Evolutionary conservation across 2,329 filamentous ascomycete species (phyloP).

Genomic region (Knufia fluminis): DNA sequence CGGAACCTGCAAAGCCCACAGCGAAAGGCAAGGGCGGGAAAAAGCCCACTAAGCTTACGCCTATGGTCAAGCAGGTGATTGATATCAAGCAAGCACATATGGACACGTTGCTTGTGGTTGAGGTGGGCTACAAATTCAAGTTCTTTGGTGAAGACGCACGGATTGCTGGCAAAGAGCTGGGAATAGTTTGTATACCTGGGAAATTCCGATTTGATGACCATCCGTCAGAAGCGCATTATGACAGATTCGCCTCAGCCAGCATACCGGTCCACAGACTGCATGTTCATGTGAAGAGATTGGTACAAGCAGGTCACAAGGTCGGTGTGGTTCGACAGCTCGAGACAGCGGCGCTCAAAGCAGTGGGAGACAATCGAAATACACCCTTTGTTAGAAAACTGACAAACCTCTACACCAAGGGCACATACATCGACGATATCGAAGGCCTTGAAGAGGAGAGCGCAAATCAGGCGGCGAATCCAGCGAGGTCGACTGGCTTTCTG

Average conservation of each 20-base stretch:
- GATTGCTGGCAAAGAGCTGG: constrained; percentile 76
- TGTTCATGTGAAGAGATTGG: constrained; percentile 87
- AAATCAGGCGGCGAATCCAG: constrained; percentile 49
- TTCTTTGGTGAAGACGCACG: constrained; percentile 96
- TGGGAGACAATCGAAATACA: constrained; percentile 83
- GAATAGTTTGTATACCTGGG: constrained; percentile 93
- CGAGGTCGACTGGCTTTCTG: constrained; percentile 68
- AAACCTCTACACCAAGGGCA: constrained; percentile 95
- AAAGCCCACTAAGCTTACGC: constrained; percentile 79
- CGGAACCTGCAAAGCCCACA: constrained; percentile 37
- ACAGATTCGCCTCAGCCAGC: constrained; percentile 88
- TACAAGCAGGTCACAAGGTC: constrained; percentile 89
- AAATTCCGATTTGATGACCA: constrained; percentile 93
- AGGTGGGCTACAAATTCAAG: constrained; percentile 96
- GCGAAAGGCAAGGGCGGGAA: constrained; percentile 47
- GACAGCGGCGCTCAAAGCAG: constrained; percentile 91
- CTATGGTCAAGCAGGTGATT: constrained; percentile 85
- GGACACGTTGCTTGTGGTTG: constrained; percentile 82
- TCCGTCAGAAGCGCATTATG: constrained; percentile 81
- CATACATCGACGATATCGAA: constrained; percentile 89
- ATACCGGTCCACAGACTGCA: constrained; percentile 86
- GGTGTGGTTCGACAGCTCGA: constrained; percentile 91
- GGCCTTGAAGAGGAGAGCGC: constrained; percentile 52
- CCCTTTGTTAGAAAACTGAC: constrained; percentile 90
- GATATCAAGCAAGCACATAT: constrained; percentile 88